Evolutionary conservation across 306 rosid genomes (phyloP).

Genomic region (Rosa rugosa): DNA sequence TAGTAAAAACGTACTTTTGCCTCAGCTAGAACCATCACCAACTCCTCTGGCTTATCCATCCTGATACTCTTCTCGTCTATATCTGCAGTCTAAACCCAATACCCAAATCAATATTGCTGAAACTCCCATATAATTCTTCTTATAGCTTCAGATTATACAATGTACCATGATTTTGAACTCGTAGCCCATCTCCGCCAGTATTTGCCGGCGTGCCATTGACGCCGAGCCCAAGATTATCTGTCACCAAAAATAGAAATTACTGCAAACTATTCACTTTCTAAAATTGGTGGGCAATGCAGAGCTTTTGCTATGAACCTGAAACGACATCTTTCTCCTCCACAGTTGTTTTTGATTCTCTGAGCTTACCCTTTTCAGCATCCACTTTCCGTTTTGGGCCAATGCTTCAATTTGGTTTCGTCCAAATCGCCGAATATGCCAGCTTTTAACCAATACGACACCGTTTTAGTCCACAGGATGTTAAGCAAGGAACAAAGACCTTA

Average conservation of each 20-base stretch:
- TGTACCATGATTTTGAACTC: constrained; percentile 70
- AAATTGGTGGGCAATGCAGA: background rate
- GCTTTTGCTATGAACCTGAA: constrained; percentile 22
- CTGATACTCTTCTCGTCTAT: constrained; percentile 80
- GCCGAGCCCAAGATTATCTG: constrained; percentile 90
- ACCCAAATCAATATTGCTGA: constrained; percentile 25
- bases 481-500: too few relatives aligned
- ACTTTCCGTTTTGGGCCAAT: background rate
- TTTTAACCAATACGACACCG: background rate
- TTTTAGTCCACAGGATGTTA: too few relatives aligned
- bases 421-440: background rate
- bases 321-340: constrained; percentile 22
- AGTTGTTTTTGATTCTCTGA: background rate
- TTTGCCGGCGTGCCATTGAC: constrained; percentile 73
- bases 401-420: background rate
- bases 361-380: background rate
- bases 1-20: constrained; percentile 56
- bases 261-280: background rate
- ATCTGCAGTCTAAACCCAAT: constrained; percentile 62
- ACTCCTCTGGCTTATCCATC: constrained; percentile 73
- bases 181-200: constrained; percentile 84
- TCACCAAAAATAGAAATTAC: background rate
- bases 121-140: constrained; percentile 7
- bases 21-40: constrained; percentile 80
- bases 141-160: background rate